Percentiles rank a stretch among this genome's conserved stretches.
phyloP scores from a whole-genome alignment of 352 stramenopile genomes.

The Phytophthora europaea region DNA sequence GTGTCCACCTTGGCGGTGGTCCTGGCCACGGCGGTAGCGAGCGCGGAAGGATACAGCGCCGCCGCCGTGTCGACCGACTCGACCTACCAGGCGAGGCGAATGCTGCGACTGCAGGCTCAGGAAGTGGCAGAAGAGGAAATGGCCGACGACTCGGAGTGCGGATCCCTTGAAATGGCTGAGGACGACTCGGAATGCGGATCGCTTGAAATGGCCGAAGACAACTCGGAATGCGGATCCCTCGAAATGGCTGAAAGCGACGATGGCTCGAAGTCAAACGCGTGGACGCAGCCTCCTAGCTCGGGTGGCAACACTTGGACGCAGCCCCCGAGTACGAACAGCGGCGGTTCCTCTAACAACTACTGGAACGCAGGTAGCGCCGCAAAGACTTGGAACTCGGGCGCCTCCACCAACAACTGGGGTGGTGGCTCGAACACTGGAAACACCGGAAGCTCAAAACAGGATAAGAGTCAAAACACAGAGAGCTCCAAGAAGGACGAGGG shows the following conservation, averaged over 20 bases:
- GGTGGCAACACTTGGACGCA: conserved; percentile 16
- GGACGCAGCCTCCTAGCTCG: background rate
- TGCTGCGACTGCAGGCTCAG: conserved; percentile 25
- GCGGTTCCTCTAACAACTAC: conserved; percentile 10
- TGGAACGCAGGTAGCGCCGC: conserved; percentile 4
- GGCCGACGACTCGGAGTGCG: conserved; percentile 39
- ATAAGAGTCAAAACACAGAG: background rate
- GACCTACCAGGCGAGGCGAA: conserved; percentile 33
- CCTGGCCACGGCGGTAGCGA: conserved; percentile 16
- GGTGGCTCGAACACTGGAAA: conserved; percentile 5
- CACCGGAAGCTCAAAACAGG: background rate
- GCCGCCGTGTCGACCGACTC: conserved; percentile 14
- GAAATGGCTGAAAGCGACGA: conserved; percentile 28
- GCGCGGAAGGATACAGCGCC: conserved; percentile 31
- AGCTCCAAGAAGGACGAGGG: background rate
- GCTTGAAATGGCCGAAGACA: conserved; percentile 21
- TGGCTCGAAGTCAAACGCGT: background rate
- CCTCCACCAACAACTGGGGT: conserved; percentile 4
- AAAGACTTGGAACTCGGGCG: conserved; percentile 12
- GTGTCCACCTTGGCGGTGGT: conserved; percentile 36
- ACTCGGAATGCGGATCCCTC: conserved; percentile 30
- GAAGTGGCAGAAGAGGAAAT: conserved; percentile 34
- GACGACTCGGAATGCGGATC: conserved; percentile 29
- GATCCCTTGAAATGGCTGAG: conserved; percentile 30
- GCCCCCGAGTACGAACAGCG: conserved; percentile 4